phyloP scores from a whole-genome alignment of 2,329 filamentous ascomycete species.

The Corynespora cassiicola region DNA sequence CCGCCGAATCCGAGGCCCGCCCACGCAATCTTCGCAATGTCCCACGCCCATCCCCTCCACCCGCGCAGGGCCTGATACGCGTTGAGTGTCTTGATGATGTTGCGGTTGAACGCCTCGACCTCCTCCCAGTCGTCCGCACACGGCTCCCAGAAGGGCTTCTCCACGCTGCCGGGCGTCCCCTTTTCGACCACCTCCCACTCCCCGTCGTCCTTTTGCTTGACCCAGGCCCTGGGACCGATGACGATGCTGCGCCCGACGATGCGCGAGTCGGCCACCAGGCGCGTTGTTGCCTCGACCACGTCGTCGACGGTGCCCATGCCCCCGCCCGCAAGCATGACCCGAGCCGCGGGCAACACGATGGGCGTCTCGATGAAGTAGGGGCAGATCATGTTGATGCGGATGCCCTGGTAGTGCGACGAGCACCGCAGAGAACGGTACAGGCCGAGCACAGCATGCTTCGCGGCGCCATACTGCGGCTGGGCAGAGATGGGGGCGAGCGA shows the following conservation, averaged over 20 bases:
- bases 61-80: slow-evolving; percentile 56
- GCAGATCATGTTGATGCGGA: slow-evolving; percentile 70
- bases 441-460: slow-evolving; percentile 72
- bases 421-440: slow-evolving; percentile 66
- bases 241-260: slow-evolving; percentile 65
- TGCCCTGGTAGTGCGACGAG: slow-evolving; percentile 55
- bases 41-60: slow-evolving; percentile 59
- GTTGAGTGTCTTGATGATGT: slow-evolving; percentile 63
- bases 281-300: slow-evolving; percentile 69
- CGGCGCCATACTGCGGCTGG: slow-evolving; percentile 62
- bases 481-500: slow-evolving; percentile 52
- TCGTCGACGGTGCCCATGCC: slow-evolving; percentile 62
- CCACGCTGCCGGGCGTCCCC: slow-evolving; percentile 36
- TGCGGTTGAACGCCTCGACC: slow-evolving; percentile 62
- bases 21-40: slow-evolving; percentile 41
- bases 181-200: slow-evolving; percentile 36
- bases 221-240: slow-evolving; percentile 63
- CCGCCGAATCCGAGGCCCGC: slow-evolving; percentile 27
- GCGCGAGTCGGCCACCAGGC: slow-evolving; percentile 64
- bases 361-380: slow-evolving; percentile 72
- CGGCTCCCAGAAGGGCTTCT: slow-evolving; percentile 64
- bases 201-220: slow-evolving; percentile 49
- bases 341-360: slow-evolving; percentile 57
- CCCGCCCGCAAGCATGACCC: slow-evolving; percentile 63
- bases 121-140: slow-evolving; percentile 66